A percentile compares a stretch with the other conserved stretches of the same genome.
phyloP scores from a whole-genome alignment of 2,329 filamentous ascomycete genomes.

The Cladosporium sp. region DNA sequence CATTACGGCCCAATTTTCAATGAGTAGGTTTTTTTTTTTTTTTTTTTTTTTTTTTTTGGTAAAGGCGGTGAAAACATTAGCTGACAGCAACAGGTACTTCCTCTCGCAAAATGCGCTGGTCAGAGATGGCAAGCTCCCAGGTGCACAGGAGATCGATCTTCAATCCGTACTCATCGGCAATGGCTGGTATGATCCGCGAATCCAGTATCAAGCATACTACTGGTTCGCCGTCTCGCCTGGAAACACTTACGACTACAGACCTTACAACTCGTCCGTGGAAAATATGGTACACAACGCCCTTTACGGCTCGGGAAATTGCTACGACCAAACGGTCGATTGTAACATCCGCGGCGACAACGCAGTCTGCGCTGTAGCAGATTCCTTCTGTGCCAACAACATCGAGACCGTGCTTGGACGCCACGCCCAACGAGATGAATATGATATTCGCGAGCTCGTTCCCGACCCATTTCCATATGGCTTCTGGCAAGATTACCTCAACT shows the following conservation, averaged over 20 bases:
- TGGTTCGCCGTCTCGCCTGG: slow-evolving; percentile 53
- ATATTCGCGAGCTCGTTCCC: slow-evolving; percentile 51
- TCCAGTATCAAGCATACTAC: slow-evolving; percentile 55
- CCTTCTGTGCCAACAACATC: slow-evolving; percentile 52
- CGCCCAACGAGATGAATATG: slow-evolving; percentile 54
- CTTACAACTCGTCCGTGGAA: slow-evolving; percentile 47
- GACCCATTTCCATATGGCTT: slow-evolving; percentile 56
- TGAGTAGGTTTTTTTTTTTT: slow-evolving; percentile 1
- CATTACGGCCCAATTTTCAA: slow-evolving; percentile 15
- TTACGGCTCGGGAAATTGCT: slow-evolving; percentile 57
- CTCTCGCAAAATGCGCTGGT: slow-evolving; percentile 28
- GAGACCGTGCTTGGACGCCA: slow-evolving; percentile 50
- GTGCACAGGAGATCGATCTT: slow-evolving; percentile 31
- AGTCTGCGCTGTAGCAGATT: slow-evolving; percentile 51
- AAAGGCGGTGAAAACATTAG: background rate
- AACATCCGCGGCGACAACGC: slow-evolving; percentile 46
- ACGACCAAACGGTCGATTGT: slow-evolving; percentile 54
- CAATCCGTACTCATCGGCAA: slow-evolving; percentile 42
- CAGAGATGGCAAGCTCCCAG: slow-evolving; percentile 20
- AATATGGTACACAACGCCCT: slow-evolving; percentile 54
- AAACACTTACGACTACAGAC: slow-evolving; percentile 53
- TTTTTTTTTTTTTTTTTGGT: background rate
- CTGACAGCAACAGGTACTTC: slow-evolving; percentile 21
- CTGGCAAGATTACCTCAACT: slow-evolving; percentile 56
- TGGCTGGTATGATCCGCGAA: slow-evolving; percentile 54